Percentiles rank a stretch among this genome's conserved stretches.
phyloP scores from a whole-genome alignment of 2,329 filamentous ascomycete species.

The Aspergillus tamarii region DNA sequence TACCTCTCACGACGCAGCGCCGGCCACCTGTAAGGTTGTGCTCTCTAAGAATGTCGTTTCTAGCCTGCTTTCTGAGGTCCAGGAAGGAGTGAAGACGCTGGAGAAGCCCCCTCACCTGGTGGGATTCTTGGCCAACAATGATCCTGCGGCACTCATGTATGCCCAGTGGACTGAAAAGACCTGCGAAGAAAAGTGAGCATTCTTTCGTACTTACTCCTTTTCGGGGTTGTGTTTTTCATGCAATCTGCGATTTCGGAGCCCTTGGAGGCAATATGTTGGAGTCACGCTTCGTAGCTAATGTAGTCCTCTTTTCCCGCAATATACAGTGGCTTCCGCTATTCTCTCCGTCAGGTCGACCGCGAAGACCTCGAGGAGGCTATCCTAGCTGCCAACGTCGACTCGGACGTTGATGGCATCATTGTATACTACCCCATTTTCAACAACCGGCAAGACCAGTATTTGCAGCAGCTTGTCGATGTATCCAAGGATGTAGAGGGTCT shows the following conservation, averaged over 20 bases:
- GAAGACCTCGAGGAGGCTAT: constrained; percentile 90
- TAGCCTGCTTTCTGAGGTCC: constrained; percentile 75
- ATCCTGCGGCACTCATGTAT: constrained; percentile 89
- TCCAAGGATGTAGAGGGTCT: constrained; percentile 95
- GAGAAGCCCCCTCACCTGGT: constrained; percentile 77
- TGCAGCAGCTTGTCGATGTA: constrained; percentile 90
- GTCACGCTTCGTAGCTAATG: constrained; percentile 25
- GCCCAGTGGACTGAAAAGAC: constrained; percentile 98
- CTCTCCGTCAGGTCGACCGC: constrained; percentile 80
- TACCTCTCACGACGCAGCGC: constrained; percentile 30
- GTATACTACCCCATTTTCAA: constrained; percentile 99
- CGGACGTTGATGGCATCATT: constrained; percentile 81
- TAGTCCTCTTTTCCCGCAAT: constrained; percentile 10
- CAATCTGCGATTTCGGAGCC: constrained; percentile 22
- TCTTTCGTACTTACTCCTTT: constrained; percentile 16
- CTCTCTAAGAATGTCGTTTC: constrained; percentile 87
- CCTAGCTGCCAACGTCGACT: constrained; percentile 79
- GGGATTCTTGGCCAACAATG: constrained; percentile 88
- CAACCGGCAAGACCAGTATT: constrained; percentile 85
- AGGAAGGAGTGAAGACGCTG: constrained; percentile 72
- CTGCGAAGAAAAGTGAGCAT: constrained; percentile 86
- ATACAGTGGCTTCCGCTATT: constrained; percentile 84
- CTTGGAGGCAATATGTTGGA: constrained; percentile 6
- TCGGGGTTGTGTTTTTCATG: neutral
- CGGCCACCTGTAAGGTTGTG: constrained; percentile 81